Base-by-base conservation (phyloP, 2,329 filamentous ascomycete genomes). In the Dactylellina sp. region DNA sequence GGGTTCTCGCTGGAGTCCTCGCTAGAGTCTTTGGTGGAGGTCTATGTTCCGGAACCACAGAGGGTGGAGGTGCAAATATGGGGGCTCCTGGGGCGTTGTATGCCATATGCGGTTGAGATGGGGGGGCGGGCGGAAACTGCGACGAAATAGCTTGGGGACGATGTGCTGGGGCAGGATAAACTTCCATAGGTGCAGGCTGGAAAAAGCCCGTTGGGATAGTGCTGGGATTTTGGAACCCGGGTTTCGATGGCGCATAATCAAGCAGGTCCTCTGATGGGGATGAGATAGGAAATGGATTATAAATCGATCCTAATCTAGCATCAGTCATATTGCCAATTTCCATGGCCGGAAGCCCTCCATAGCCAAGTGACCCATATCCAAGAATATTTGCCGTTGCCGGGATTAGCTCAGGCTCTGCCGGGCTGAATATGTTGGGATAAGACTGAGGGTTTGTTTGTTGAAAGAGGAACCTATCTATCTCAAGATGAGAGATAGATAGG, bases 401-500 rank as follows among this genome's bases (percentile, higher is more conserved):
- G n/a, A 40, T 40, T 4, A 4, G n/a, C 12, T 40, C 32, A 12
- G 35, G 11, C 18, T 4, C 50, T 40, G 50, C 22, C 7, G 37
- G 18, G 2, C 37, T 32, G 12, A 57, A 20, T 20, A 60, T 50
- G 46, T 53, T 53, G 4, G 62, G 22, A 53, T 24, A 25, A 18
- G 53, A 25, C 12, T 52, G 55, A 5, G 44, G 28, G 2, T 46
- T 47, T 20, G 63, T 60, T 16, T 68, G 63, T 12, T 52, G 16
- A 2, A 24, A 24, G n/a, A 68, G 53, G 22, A 68, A 68, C 7
- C 24, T 12, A 24, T 68, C 63, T 9, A 68, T 68, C 14, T 59
- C 63, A n/a, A 53, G 16, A 35, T 68, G 53, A 7, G 63, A 25
- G 12, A 35, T 42, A 1, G 42, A 37, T 6, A 47, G n/a, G 25